These are phyloP conservation scores for Plenodomus lindquistii DNA, from an alignment of 2,329 filamentous ascomycete genomes.

Conservation along the genomic window DNA sequence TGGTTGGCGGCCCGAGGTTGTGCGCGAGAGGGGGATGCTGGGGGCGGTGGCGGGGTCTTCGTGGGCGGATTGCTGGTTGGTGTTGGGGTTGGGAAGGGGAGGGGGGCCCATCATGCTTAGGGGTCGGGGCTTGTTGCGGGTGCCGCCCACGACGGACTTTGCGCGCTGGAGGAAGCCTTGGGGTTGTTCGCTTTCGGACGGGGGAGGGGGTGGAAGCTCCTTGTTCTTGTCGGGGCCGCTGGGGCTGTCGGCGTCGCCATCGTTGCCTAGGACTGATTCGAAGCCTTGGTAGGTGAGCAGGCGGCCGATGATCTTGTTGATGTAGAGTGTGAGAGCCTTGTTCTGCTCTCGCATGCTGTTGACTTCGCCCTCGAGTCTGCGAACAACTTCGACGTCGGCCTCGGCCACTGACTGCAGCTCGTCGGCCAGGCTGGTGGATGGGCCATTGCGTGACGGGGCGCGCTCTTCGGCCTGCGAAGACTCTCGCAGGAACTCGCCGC, in stretches of 20 bases:
- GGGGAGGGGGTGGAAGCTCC: constrained; percentile 78
- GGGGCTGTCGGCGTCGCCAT: constrained; percentile 50
- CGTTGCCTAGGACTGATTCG: constrained; percentile 86
- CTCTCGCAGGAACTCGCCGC: constrained; percentile 73
- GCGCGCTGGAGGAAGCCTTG: constrained; percentile 60
- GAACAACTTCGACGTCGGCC: constrained; percentile 54
- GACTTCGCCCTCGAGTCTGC: constrained; percentile 76
- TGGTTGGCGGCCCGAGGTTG: constrained; percentile 54
- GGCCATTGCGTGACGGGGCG: constrained; percentile 38
- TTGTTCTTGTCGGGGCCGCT: constrained; percentile 67
- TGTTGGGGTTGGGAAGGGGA: constrained; percentile 22
- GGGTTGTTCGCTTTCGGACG: constrained; percentile 55
- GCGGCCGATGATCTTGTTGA: constrained; percentile 98
- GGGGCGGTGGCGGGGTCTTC: constrained; percentile 74
- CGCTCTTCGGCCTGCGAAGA: constrained; percentile 42
- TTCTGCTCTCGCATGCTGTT: constrained; percentile 88
- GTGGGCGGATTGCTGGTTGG: constrained; percentile 33
- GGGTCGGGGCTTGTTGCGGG: constrained; percentile 52
- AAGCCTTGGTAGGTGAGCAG: constrained; percentile 93
- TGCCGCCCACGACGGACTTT: constrained; percentile 60
- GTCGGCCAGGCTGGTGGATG: constrained; percentile 64
- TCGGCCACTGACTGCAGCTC: constrained; percentile 74
- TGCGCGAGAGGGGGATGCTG: constrained; percentile 69
- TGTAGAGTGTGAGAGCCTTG: constrained; percentile 95
- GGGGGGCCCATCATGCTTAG: constrained; percentile 39